Base-by-base conservation (phyloP, 2,329 filamentous ascomycete species). In the Chrysosphaeria jannelii region DNA sequence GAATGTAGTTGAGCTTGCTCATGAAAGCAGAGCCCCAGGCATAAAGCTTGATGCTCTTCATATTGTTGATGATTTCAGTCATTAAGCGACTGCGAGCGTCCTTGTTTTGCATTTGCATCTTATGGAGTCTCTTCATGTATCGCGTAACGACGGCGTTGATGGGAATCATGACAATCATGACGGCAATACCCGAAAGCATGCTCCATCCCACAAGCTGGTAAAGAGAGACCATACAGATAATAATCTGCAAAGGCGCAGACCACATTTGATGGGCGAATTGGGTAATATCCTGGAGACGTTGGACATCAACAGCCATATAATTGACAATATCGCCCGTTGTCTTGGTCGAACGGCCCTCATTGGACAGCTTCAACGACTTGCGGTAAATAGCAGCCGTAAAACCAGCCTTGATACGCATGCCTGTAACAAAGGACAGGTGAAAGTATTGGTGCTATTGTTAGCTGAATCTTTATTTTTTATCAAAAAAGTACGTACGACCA, bases 361-460 rank as follows among this genome's bases (percentile, higher is more conserved):
- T 93, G 5, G 81, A 93, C 10, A 97, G 53, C 31, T 63, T 68
- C 30, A 93, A 54, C 0, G 79, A 71, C 47, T 97, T 97, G 28
- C 67, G 60, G 43, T 97, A 97, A 32, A 97, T 93, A 27, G 78
- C 62, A 2, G 81, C 71, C 5, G 75, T 81, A 30, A 97, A 47
- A 3, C 78, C 69, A 19, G 76, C 71, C 48, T 91, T 93, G 46
- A 97, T 75, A 25, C 75, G 67, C 85, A 97, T 97, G 27, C 85
- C 85, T 4, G 76, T 81, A 36, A 89, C 74, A 36, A 97, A 97
- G 4, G 79, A 61, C 22, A 76, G 58, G 43, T 93, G 85, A 48
- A 97, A 97, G 41, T 97, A 97, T 47, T 97, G 88, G 41, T 97
- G 81, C n/a, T n/a, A n/a, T n/a, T n/a, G n/a, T n/a, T n/a, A n/a